Base-by-base conservation (phyloP, 345 rosid genomes). In the Salix exigua region DNA sequence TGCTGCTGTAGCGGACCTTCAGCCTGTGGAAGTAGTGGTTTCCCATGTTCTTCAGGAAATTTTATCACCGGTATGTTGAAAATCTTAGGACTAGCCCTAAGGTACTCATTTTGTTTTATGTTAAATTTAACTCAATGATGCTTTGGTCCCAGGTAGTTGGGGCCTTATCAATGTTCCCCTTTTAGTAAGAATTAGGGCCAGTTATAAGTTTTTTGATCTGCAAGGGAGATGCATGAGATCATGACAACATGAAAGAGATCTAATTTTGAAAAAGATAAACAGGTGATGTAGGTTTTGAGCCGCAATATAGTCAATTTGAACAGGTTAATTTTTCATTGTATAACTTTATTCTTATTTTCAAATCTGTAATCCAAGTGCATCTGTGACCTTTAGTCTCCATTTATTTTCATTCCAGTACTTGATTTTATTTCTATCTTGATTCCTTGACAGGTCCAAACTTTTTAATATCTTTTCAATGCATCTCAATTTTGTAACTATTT, bases 1-100 rank as follows among this genome's bases (percentile, higher is more conserved):
- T 78, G 99, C 92, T 78, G 96, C 91, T 78, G 92, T 95, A 65
- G 98, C 87, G 10, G 97, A 95, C 74, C 79, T 95, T 84, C 96
- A 89, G 88, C 90, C 92, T 73, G 93, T 95, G 68, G 96, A 91
- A 68, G 87, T 88, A 73, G 92, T 95, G 73, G 94, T 93, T 78
- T 93, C 98, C 75, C 94, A 89, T 78, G 90, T 89, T 83, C 94
- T 93, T 78, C 87, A 89, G 73, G 92, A 91, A 82, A 93, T 95
- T 76, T 79, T 95, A 40, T 92, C 92, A 46, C 85, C 74, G 85
- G 98, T 94, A 92, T 77, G 90, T 78, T 51, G 76, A 77, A 13
- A 78, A 51, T 25, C 46, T 44, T 69, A 66, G 44, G 28, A 46
- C 50, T 70, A 75, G 72, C 55, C 61, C 33, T 21, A 16, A 10